A percentile compares a stretch with the other conserved stretches of the same genome.
phyloP scores from a whole-genome alignment of 441 rosid genomes.

The Daphne laureola region DNA sequence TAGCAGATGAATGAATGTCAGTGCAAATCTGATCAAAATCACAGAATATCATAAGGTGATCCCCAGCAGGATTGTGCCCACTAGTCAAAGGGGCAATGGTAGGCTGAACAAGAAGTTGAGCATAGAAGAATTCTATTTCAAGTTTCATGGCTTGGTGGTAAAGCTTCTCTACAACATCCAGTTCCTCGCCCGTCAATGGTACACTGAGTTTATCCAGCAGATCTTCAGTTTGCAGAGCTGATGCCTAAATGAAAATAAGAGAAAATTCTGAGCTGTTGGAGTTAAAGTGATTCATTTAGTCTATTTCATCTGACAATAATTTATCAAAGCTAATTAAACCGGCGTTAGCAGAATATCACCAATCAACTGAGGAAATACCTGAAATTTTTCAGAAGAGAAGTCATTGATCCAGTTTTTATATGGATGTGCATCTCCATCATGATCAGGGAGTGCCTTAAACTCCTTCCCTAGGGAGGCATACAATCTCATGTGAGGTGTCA shows the following conservation, averaged over 20 bases:
- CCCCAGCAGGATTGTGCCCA: constrained; percentile 42
- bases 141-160: constrained; percentile 97
- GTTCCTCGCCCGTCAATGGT: constrained; percentile 93
- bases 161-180: constrained; percentile 80
- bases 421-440: constrained; percentile 44
- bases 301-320: constrained; percentile 17
- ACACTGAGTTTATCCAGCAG: constrained; percentile 92
- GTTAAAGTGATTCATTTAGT: constrained; percentile 20
- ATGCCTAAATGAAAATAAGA: constrained; percentile 51
- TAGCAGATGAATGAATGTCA: constrained; percentile 89
- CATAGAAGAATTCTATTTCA: constrained; percentile 82
- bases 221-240: constrained; percentile 83
- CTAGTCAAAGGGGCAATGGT: constrained; percentile 62
- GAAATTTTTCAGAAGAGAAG: constrained; percentile 66
- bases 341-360: constrained; percentile 2
- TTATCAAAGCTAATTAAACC: constrained; percentile 17
- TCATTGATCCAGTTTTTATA: constrained; percentile 80
- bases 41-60: constrained; percentile 61
- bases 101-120: constrained; percentile 66
- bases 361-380: constrained; percentile 36
- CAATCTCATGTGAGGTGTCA: constrained; percentile 89
- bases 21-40: constrained; percentile 97
- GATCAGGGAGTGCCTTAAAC: constrained; percentile 39
- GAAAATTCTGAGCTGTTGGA: constrained; percentile 22
- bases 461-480: constrained; percentile 82